These are phyloP conservation scores for Vararia minispora DNA, from an alignment of 768 basidiomycete species.

Conservation along the genomic window DNA sequence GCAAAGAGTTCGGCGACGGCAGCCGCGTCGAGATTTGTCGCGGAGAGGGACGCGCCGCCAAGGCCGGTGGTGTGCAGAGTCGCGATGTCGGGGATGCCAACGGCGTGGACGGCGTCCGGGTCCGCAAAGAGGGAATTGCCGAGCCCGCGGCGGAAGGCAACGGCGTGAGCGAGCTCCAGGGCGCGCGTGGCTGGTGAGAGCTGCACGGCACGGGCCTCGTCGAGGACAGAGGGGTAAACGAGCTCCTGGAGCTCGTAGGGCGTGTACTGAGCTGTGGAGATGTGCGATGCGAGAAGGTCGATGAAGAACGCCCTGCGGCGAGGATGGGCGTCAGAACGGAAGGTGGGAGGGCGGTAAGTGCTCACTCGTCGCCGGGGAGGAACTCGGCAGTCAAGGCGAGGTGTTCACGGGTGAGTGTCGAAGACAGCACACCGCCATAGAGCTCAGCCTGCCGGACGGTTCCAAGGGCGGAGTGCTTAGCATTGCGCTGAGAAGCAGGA, in stretches of 20 bases:
- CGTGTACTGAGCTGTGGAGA: constrained; percentile 74
- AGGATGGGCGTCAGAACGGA: background rate
- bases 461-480: constrained; percentile 77
- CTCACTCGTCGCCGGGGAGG: constrained; percentile 91
- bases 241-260: constrained; percentile 71
- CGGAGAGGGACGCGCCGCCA: constrained; percentile 50
- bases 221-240: constrained; percentile 56
- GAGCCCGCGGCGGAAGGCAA: constrained; percentile 92
- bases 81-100: constrained; percentile 66
- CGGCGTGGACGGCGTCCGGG: constrained; percentile 47
- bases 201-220: constrained; percentile 54
- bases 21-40: constrained; percentile 52
- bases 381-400: constrained; percentile 92
- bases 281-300: constrained; percentile 73
- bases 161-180: constrained; percentile 75
- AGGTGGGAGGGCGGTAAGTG: constrained; percentile 18
- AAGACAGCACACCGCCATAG: constrained; percentile 83
- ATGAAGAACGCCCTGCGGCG: constrained; percentile 72
- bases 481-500: constrained; percentile 55
- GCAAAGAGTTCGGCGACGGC: constrained; percentile 35
- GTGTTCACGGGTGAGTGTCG: constrained; percentile 80
- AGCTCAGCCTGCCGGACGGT: constrained; percentile 89
- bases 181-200: constrained; percentile 57
- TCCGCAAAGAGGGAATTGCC: constrained; percentile 83
- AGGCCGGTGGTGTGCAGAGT: constrained; percentile 83